These are phyloP conservation scores for Boletus sp. DNA, from an alignment of 1,284 basidiomycete species.

Conservation along the genomic window DNA sequence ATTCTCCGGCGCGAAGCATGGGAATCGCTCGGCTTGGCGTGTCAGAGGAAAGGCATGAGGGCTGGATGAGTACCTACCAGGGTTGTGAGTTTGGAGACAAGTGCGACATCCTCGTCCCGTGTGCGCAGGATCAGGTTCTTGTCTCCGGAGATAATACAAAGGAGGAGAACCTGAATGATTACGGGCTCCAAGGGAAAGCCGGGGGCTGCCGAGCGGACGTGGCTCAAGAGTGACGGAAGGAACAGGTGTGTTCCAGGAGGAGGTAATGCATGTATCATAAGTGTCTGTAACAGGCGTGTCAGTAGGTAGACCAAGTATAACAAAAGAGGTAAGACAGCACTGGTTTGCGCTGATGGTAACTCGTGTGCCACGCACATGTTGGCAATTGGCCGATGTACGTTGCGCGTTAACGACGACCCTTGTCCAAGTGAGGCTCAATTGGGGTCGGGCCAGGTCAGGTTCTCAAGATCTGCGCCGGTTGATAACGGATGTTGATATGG, in stretches of 20 bases:
- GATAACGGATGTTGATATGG: slow-evolving; percentile 21
- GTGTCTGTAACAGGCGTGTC: slow-evolving; percentile 1
- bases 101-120: slow-evolving; percentile 53
- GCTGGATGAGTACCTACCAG: slow-evolving; percentile 51
- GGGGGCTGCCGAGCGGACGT: slow-evolving; percentile 42
- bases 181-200: slow-evolving; percentile 55
- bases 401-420: not conserved
- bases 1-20: slow-evolving; percentile 3
- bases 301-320: not conserved
- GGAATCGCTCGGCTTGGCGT: slow-evolving; percentile 6
- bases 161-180: slow-evolving; percentile 61
- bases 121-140: slow-evolving; percentile 61
- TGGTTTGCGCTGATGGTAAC: slow-evolving; percentile 8
- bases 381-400: not conserved
- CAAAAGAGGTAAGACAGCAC: not conserved
- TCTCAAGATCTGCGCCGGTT: slow-evolving; percentile 9
- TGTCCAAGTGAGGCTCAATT: not conserved
- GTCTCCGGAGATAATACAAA: slow-evolving; percentile 57
- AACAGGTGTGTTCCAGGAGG: slow-evolving; percentile 48
- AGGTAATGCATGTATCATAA: slow-evolving; percentile 19
- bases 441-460: no score
- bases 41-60: not conserved
- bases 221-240: slow-evolving; percentile 47
- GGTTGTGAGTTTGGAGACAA: slow-evolving; percentile 51
- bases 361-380: not conserved